phyloP scores from a whole-genome alignment of 2,329 filamentous ascomycete genomes.

The Seiridium unicorne region DNA sequence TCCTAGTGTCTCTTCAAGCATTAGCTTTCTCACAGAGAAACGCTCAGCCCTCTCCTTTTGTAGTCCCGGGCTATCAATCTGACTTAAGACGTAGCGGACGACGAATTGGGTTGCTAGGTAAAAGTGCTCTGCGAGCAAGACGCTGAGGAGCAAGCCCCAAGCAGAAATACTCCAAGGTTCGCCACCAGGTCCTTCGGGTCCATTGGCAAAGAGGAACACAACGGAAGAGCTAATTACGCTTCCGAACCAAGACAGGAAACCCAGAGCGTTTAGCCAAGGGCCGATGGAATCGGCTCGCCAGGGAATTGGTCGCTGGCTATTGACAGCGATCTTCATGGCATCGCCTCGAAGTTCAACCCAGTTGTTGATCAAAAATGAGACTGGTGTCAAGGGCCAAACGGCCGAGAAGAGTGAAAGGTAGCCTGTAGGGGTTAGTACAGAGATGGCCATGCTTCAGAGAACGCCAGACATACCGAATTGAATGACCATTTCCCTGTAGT shows the following conservation, averaged over 20 bases:
- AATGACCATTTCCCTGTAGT: conserved; percentile 92
- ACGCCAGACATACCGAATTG: conserved; percentile 57
- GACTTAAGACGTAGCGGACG: conserved; percentile 71
- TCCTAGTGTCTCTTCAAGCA: conserved; percentile 71
- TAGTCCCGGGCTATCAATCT: conserved; percentile 81
- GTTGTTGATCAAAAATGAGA: conserved; percentile 91
- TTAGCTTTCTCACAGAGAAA: conserved; percentile 75
- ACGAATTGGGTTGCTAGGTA: conserved; percentile 77
- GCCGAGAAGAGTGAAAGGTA: conserved; percentile 91
- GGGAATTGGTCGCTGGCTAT: conserved; percentile 85
- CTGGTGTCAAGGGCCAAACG: conserved; percentile 88
- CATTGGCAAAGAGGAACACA: conserved; percentile 82
- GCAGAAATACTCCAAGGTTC: conserved; percentile 68
- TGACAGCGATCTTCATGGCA: conserved; percentile 88
- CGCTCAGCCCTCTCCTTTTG: conserved; percentile 83
- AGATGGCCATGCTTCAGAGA: conserved; percentile 14
- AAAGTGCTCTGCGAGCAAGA: conserved; percentile 85
- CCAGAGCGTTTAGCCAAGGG: conserved; percentile 82
- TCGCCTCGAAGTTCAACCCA: conserved; percentile 94
- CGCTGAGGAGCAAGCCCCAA: conserved; percentile 78
- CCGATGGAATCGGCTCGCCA: conserved; percentile 92
- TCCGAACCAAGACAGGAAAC: conserved; percentile 91
- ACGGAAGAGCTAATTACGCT: conserved; percentile 84
- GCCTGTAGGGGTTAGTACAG: conserved; percentile 42
- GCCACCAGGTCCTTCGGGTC: conserved; percentile 63